A percentile compares a stretch with the other conserved stretches of the same genome.
Evolutionary conservation across 106 monocot genomes (phyloP).

Genomic region (Apostasia ramifera): DNA sequence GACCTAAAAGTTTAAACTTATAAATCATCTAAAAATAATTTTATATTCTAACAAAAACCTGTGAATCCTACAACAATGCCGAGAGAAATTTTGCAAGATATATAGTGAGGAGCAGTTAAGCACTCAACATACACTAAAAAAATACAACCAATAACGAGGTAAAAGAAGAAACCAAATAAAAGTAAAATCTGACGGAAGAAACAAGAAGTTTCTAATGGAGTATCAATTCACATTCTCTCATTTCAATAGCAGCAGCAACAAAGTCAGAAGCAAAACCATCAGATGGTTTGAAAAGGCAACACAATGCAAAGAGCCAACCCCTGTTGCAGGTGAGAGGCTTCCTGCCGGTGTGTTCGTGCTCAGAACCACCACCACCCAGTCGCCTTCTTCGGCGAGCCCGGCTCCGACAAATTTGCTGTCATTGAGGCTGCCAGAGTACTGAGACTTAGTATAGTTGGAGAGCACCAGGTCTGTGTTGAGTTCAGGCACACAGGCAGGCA

Average conservation of each 20-base stretch:
- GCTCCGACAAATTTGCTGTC: conserved; percentile 39
- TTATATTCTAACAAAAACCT: too few relatives aligned
- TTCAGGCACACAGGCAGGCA: conserved; percentile 77
- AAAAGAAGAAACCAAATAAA: too few relatives aligned
- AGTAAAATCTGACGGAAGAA: too few relatives aligned
- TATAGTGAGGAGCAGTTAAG: too few relatives aligned
- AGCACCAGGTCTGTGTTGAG: conserved; percentile 44
- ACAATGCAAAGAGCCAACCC: conserved; percentile 2
- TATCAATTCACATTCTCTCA: not conserved
- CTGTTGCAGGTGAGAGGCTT: conserved; percentile 15
- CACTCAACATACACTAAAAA: too few relatives aligned
- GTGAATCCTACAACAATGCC: too few relatives aligned
- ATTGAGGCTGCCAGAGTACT: conserved; percentile 55
- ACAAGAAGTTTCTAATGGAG: too few relatives aligned
- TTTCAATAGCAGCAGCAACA: conserved; percentile 15
- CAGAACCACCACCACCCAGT: conserved; percentile 86
- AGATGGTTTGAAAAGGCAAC: conserved; percentile 8
- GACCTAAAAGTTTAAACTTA: too few relatives aligned
- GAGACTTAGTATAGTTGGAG: conserved; percentile 83
- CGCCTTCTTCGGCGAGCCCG: conserved; percentile 65
- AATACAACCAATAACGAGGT: too few relatives aligned
- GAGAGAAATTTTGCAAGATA: too few relatives aligned
- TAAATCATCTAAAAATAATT: too few relatives aligned
- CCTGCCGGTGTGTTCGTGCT: conserved; percentile 58
- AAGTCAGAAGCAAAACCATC: conserved; percentile 24